Evolutionary conservation across 1,284 basidiomycete species (phyloP), one percentile per base, ranked within the genome.

Genomic region (Cutaneotrichosporon arboriforme): DNA sequence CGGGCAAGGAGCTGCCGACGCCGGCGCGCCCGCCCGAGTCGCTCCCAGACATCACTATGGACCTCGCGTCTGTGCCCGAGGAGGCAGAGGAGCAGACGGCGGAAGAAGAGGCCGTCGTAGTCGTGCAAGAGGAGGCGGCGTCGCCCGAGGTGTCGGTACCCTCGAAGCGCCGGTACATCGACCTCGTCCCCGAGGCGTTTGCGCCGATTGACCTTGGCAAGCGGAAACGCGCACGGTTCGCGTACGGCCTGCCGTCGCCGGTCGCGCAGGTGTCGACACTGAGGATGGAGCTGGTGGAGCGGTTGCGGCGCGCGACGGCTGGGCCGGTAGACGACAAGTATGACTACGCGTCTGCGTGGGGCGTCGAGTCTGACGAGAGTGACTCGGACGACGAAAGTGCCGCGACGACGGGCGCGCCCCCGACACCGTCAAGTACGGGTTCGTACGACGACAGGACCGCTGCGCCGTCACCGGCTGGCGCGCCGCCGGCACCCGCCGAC

Each of bases 191-290:
- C 0, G 46, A 54, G 9, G 52, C 57, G 3, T 71, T 69, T 51
- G 62, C 58, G 12, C 62, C 70, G 8, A 46, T 73, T 2, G 33
- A 39, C 8, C 51, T 59, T 0, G 43, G 41, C 17, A 35, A 17
- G 22, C 46, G 49, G 18, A 39, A 34, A 2, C 44, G 49, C 4
- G 57, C 21, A 49, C 58, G 22, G 4, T 69, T 62, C 35, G 42
- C 58, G 8, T 67, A 67, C 56, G 56, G 59, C 31, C 51, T 66
- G 2, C 69, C 67, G 1, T 64, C 67, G n/a, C 69, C 69, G 4
- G 65, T 68, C 0, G 57, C 64, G 0, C 65, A 65, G 0, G 40
- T 53, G 1, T 57, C 59, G 36, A n/a, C 37, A 3, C 43, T 66
- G 8, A 60, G 63, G 13, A 17, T 46, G n/a, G 61, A 67, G 13